Percentiles rank a stretch among this genome's conserved stretches.
phyloP scores from a whole-genome alignment of 1,284 basidiomycete genomes.

The Malassezia brasiliensis region DNA sequence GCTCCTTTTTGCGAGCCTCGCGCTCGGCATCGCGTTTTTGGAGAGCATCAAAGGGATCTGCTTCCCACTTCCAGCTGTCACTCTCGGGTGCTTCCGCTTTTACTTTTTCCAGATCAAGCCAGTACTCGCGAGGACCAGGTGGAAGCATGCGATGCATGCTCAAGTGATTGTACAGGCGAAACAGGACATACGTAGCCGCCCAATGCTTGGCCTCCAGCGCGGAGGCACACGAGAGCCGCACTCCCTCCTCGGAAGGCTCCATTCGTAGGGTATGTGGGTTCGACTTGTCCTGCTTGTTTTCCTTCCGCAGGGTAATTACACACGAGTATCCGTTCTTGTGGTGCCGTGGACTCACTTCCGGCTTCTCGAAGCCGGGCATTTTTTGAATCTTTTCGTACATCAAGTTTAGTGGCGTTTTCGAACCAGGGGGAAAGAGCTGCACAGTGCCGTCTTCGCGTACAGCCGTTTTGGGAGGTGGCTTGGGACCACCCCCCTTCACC shows the following conservation, averaged over 20 bases:
- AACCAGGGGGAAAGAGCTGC: slow-evolving; percentile 43
- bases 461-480: slow-evolving; percentile 17
- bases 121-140: slow-evolving; percentile 45
- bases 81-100: slow-evolving; percentile 33
- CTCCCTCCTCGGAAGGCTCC: slow-evolving; percentile 40
- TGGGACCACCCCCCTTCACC: slow-evolving; percentile 40
- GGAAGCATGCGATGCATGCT: slow-evolving; percentile 40
- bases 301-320: slow-evolving; percentile 38
- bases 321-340: slow-evolving; percentile 33
- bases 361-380: slow-evolving; percentile 42
- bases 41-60: slow-evolving; percentile 45
- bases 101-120: slow-evolving; percentile 37
- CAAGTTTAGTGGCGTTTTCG: slow-evolving; percentile 47
- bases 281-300: slow-evolving; percentile 42
- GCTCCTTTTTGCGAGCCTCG: slow-evolving; percentile 27
- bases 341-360: slow-evolving; percentile 32
- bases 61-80: slow-evolving; percentile 40
- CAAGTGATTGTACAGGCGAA: slow-evolving; percentile 41
- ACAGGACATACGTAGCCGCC: slow-evolving; percentile 48
- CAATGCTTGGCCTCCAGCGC: slow-evolving; percentile 43
- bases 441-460: slow-evolving; percentile 9
- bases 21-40: slow-evolving; percentile 33
- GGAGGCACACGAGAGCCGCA: slow-evolving; percentile 28
- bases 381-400: slow-evolving; percentile 45
- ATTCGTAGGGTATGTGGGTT: slow-evolving; percentile 34